phyloP scores from a whole-genome alignment of 345 rosid genomes.

The Eucalyptus cladocalyx region DNA sequence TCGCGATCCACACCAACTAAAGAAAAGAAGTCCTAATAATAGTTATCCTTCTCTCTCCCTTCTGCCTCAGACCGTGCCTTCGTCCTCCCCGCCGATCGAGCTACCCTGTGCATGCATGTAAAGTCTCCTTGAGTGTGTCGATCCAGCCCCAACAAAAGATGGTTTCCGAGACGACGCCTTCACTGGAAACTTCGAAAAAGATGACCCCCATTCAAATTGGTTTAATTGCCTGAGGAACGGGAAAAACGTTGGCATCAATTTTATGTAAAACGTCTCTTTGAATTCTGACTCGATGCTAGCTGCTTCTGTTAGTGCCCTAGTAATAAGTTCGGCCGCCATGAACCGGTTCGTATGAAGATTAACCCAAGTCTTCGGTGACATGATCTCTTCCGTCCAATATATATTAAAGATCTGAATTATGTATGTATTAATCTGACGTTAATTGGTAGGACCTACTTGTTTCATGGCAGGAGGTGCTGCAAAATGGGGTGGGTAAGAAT shows the following conservation, averaged over 20 bases:
- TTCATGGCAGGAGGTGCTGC: not conserved
- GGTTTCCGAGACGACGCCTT: not conserved
- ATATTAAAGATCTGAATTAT: not conserved
- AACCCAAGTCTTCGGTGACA: not conserved
- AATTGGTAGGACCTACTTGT: too few relatives aligned
- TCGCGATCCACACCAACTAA: not conserved
- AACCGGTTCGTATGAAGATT: not conserved
- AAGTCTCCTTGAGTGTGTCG: not conserved
- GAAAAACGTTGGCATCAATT: not conserved
- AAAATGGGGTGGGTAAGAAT: not conserved
- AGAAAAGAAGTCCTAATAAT: not conserved
- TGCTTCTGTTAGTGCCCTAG: not conserved
- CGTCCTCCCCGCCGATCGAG: not conserved
- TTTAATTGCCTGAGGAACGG: too few relatives aligned
- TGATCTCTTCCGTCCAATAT: accelerated
- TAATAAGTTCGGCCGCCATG: not conserved
- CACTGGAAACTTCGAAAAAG: not conserved
- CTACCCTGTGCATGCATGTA: not conserved
- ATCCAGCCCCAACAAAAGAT: not conserved
- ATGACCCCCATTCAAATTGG: too few relatives aligned
- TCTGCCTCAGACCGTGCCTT: not conserved
- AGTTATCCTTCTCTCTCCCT: not conserved
- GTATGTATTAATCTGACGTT: not conserved
- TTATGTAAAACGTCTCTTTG: not conserved
- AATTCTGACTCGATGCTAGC: not conserved